Evolutionary conservation across 805 yeast genomes (phyloP), one percentile per base, ranked within the genome.

Genomic region (Ogataea chonburiensis): DNA sequence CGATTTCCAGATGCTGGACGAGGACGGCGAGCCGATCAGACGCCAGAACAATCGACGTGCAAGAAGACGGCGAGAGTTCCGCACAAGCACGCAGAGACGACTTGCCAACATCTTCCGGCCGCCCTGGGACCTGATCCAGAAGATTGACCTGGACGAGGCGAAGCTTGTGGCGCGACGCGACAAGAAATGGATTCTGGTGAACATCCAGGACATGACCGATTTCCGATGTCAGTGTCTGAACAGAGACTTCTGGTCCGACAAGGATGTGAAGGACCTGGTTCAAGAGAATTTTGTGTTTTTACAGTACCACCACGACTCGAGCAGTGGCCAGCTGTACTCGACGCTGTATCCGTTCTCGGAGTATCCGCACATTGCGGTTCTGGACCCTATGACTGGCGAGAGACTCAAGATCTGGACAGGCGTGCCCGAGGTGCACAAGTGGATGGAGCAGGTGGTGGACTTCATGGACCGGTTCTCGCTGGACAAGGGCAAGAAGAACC

Each of bases 351-450:
- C 82, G 3, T 71, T 85, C 29, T 62, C 68, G 2, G 74, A 71
- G 16, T 82, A 66, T 56, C 99, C 99, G 1, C 97, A 93, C 57
- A 79, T 93, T 26, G 85, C 96, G 1, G 85, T 93, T 24, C 58
- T 93, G 32, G 99, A 93, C 54, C 97, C 98, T 2, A 77, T 89
- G 57, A 93, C 98, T 0, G 98, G 98, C 15, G 99, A 93, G 61
- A 71, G 95, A 42, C 73, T 87, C 38, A 73, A 74, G 47, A 70
- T 69, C 35, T 93, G 97, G 96, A 64, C 69, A n/a, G 75, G 74
- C 1, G 80, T 77, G 1, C 94, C 94, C 0, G 63, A 64, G 13
- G 67, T 72, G 0, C 69, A 71, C 4, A 67, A 61, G 13, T 89
- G 89, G 77, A 58, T 81, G 7, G 70, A 72, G 24, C 86, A 85